These are phyloP conservation scores for Fusarium marasasianum DNA, from an alignment of 2,329 filamentous ascomycete species.

Conservation along the genomic window DNA sequence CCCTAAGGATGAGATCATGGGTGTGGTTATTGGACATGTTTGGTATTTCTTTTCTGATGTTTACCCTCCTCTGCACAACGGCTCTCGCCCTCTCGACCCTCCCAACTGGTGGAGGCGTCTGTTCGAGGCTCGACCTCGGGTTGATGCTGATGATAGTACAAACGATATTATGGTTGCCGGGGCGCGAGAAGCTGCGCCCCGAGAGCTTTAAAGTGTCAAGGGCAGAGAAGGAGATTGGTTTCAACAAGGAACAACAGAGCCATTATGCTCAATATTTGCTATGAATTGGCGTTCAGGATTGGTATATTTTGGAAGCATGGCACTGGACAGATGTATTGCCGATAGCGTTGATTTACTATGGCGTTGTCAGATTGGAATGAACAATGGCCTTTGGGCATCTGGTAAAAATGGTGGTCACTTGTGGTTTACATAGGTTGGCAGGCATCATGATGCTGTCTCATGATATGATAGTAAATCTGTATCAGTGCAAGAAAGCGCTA, in stretches of 20 bases:
- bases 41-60: slow-evolving; percentile 99
- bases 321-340: slow-evolving; percentile 3
- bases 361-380: slow-evolving; percentile 22
- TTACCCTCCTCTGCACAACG: slow-evolving; percentile 89
- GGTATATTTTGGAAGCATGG: slow-evolving; percentile 29
- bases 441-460: slow-evolving; percentile 14
- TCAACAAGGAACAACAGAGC: not conserved
- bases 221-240: not conserved
- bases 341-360: slow-evolving; percentile 5
- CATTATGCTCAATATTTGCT: not conserved
- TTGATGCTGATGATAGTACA: slow-evolving; percentile 62
- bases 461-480: slow-evolving; percentile 2
- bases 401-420: not conserved
- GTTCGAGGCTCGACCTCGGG: slow-evolving; percentile 70
- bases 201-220: slow-evolving; percentile 26
- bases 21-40: slow-evolving; percentile 91
- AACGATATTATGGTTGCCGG: slow-evolving; percentile 71
- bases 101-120: slow-evolving; percentile 89
- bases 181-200: slow-evolving; percentile 46
- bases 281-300: slow-evolving; percentile 21
- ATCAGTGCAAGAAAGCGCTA: not conserved
- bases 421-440: not conserved
- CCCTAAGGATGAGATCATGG: slow-evolving; percentile 96
- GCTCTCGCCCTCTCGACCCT: slow-evolving; percentile 86
- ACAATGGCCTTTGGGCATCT: not conserved